Conservation (phyloP, 2,329 filamentous ascomycete genomes). For the Xenosphaeropsis pyriputrescens region DNA sequence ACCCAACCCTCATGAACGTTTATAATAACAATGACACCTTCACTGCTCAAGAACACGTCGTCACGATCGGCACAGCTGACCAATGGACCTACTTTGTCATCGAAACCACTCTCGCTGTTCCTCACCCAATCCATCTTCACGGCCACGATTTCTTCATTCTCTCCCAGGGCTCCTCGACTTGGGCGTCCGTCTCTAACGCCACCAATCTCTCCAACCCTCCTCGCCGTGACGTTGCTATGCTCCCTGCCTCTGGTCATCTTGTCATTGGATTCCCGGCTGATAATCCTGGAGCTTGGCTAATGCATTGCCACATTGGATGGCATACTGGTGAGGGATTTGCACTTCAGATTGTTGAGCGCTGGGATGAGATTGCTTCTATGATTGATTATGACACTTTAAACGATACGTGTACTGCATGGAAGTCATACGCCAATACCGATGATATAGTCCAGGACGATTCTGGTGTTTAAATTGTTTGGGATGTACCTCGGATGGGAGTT, state of each 20-base stretch:
- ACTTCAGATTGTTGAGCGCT: slow-evolving; percentile 30
- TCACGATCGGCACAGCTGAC: slow-evolving; percentile 11
- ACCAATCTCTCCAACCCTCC: slow-evolving; percentile 27
- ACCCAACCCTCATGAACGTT: slow-evolving; percentile 27
- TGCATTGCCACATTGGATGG: slow-evolving; percentile 32
- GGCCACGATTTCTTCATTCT: slow-evolving; percentile 34
- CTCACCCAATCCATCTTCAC: slow-evolving; percentile 28
- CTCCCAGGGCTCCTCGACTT: slow-evolving; percentile 27
- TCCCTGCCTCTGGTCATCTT: slow-evolving; percentile 19
- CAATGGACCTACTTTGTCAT: slow-evolving; percentile 17
- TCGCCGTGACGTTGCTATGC: slow-evolving; percentile 34
- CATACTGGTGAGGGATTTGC: slow-evolving; percentile 27
- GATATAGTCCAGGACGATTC: slow-evolving; percentile 3
- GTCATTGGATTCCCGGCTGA: slow-evolving; percentile 17
- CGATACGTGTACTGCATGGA: slow-evolving; percentile 11
- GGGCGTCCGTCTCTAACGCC: slow-evolving; percentile 13
- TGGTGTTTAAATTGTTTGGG: slow-evolving; percentile 12
- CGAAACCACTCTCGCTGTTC: slow-evolving; percentile 7
- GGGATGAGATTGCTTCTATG: slow-evolving; percentile 4
- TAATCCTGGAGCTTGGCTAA: slow-evolving; percentile 17
- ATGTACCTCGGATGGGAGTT: too few relatives aligned
- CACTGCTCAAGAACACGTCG: slow-evolving; percentile 8
- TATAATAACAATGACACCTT: slow-evolving; percentile 11
- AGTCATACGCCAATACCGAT: slow-evolving; percentile 10
- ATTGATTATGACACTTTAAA: slow-evolving; percentile 12